phyloP scores from a whole-genome alignment of 2,329 filamentous ascomycete genomes.

The Cytospora leucostoma region DNA sequence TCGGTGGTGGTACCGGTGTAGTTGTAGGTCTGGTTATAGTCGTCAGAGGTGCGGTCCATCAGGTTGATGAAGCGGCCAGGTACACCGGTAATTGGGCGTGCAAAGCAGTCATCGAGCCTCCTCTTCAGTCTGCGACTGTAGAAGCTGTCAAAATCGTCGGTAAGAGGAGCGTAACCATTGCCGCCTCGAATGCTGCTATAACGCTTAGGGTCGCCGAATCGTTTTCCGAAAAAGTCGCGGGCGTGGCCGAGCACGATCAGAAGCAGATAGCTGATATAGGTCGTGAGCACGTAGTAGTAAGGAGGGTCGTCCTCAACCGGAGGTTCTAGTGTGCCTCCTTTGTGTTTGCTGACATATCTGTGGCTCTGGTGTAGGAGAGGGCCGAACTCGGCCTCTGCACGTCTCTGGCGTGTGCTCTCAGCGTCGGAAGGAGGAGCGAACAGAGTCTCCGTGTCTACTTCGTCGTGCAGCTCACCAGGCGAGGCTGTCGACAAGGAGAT shows the following conservation, averaged over 20 bases:
- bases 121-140: conserved; percentile 91
- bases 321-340: conserved; percentile 75
- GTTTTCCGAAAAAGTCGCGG: conserved; percentile 96
- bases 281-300: conserved; percentile 95
- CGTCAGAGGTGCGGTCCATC: conserved; percentile 84
- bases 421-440: conserved; percentile 87
- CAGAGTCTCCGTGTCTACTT: conserved; percentile 74
- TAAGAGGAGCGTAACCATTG: conserved; percentile 92
- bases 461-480: conserved; percentile 70
- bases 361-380: conserved; percentile 79
- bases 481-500: conserved; percentile 90
- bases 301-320: conserved; percentile 93
- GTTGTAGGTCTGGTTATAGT: conserved; percentile 89
- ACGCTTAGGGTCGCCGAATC: conserved; percentile 78
- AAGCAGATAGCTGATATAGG: conserved; percentile 96
- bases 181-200: conserved; percentile 81
- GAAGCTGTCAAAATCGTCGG: conserved; percentile 98
- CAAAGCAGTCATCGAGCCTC: conserved; percentile 95
- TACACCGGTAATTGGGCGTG: conserved; percentile 87
- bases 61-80: conserved; percentile 93
- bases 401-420: conserved; percentile 74
- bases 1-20: conserved; percentile 89
- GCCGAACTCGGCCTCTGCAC: conserved; percentile 87
- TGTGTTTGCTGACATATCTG: conserved; percentile 85
- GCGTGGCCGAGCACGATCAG: conserved; percentile 95